Conservation (phyloP, 371 early-diverging fungal genomes). For the Entomophthora muscae region DNA sequence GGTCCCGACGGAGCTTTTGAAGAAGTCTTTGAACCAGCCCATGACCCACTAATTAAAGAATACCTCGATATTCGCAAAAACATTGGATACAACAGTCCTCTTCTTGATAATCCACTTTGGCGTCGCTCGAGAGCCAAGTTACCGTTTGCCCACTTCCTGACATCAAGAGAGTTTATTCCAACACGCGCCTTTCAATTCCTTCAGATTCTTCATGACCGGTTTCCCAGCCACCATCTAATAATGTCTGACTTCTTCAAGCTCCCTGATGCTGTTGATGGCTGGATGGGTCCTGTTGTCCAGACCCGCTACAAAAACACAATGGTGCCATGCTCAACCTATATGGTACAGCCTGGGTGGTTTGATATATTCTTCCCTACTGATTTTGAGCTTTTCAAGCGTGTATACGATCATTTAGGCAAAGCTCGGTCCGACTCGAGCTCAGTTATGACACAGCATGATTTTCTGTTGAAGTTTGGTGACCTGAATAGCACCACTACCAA, state of each 20-base stretch:
- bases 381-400: slow-evolving; percentile 60
- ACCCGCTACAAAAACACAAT: slow-evolving; percentile 72
- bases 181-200: slow-evolving; percentile 65
- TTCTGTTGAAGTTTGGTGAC: slow-evolving; percentile 61
- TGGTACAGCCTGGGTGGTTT: slow-evolving; percentile 95
- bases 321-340: slow-evolving; percentile 85
- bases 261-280: slow-evolving; percentile 61
- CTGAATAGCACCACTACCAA: slow-evolving; percentile 50
- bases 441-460: slow-evolving; percentile 63
- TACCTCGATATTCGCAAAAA: slow-evolving; percentile 41
- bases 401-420: slow-evolving; percentile 42
- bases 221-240: slow-evolving; percentile 78
- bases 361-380: slow-evolving; percentile 96
- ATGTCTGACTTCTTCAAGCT: slow-evolving; percentile 74
- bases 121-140: slow-evolving; percentile 32
- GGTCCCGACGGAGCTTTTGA: slow-evolving; percentile 66
- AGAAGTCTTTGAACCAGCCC: slow-evolving; percentile 64
- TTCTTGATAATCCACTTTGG: slow-evolving; percentile 29
- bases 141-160: slow-evolving; percentile 73
- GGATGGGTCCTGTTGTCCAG: slow-evolving; percentile 88
- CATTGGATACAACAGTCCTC: slow-evolving; percentile 41
- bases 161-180: slow-evolving; percentile 74
- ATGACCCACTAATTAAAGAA: slow-evolving; percentile 49
- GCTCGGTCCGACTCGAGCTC: no score
- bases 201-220: slow-evolving; percentile 47